Evolutionary conservation across 768 basidiomycete species (phyloP).

Genomic region (Serendipita sp.): DNA sequence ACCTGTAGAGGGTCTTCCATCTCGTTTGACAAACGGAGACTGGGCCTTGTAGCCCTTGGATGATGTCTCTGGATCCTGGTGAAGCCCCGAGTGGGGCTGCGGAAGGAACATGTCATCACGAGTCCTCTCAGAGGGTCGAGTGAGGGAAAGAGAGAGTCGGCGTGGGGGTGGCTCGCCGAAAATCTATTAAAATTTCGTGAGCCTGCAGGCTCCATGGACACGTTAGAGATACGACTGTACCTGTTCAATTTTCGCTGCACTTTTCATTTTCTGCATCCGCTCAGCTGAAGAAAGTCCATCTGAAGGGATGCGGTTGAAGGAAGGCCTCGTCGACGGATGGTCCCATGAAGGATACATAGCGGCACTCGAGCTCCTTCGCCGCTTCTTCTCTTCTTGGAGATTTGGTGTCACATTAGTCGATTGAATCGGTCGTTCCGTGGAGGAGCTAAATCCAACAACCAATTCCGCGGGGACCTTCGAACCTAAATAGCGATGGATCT

Average conservation of each 20-base stretch:
- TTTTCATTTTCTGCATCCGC: conserved; percentile 61
- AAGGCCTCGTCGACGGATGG: conserved; percentile 9
- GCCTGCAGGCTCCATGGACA: conserved; percentile 3
- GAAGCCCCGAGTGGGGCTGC: background rate
- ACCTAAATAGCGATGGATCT: conserved; percentile 73
- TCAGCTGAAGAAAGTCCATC: conserved; percentile 56
- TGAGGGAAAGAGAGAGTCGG: conserved; percentile 53
- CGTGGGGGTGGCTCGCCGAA: conserved; percentile 73
- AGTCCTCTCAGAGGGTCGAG: conserved; percentile 14
- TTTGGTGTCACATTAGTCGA: conserved; percentile 21
- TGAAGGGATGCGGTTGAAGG: conserved; percentile 2
- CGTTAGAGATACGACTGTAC: conserved; percentile 22
- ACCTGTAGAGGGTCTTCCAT: background rate
- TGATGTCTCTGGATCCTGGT: background rate
- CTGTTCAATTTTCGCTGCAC: conserved; percentile 81
- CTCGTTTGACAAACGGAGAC: background rate
- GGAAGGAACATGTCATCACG: background rate
- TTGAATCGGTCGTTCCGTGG: conserved; percentile 18
- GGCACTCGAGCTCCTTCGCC: conserved; percentile 3
- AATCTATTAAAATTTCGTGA: conserved; percentile 29
- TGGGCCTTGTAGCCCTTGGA: background rate
- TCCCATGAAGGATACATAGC: conserved; percentile 14
- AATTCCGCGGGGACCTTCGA: conserved; percentile 58
- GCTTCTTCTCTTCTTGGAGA: conserved; percentile 5
- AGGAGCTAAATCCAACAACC: conserved; percentile 24